Percentiles rank a stretch among this genome's conserved stretches.
Conservation (phyloP, 805 yeast genomes). For the Nadsonia fulvescens region DNA sequence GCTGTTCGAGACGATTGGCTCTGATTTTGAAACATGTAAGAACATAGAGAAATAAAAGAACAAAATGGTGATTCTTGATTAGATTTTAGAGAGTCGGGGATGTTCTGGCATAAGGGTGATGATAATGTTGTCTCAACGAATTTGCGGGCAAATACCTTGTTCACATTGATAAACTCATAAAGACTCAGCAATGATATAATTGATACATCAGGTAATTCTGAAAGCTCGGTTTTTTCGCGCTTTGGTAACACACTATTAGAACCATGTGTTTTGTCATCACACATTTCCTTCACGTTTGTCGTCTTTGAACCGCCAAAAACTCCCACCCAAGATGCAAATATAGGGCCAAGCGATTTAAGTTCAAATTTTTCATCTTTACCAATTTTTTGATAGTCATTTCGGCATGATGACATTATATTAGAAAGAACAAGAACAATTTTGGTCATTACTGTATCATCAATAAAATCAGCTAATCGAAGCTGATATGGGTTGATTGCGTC, state of each 20-base stretch:
- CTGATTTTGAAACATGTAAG: slow-evolving; percentile 17
- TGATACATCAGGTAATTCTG: no score
- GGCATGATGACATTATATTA: background rate
- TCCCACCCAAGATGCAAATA: background rate
- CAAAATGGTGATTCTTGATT: slow-evolving; percentile 12
- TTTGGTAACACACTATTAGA: no score
- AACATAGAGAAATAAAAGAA: slow-evolving; percentile 16
- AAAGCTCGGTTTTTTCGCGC: no score
- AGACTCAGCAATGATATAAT: no score
- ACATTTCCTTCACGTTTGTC: slow-evolving; percentile 1
- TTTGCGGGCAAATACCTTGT: no score
- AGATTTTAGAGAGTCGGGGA: no score
- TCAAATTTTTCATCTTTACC: no score
- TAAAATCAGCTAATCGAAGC: slow-evolving; percentile 21
- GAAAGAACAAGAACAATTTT: slow-evolving; percentile 11
- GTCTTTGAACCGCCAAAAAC: no score
- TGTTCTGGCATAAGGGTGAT: no score
- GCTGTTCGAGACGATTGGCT: slow-evolving; percentile 12
- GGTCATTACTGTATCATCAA: slow-evolving; percentile 20
- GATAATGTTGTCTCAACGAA: no score
- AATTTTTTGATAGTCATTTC: background rate
- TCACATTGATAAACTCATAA: no score
- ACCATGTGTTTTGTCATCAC: background rate
- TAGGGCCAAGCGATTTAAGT: slow-evolving; percentile 1
- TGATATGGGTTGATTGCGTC: slow-evolving; percentile 21